Evolutionary conservation across 2,329 filamentous ascomycete species (phyloP), one percentile per base, ranked within the genome.

Genomic region (Talaromyces marneffei): DNA sequence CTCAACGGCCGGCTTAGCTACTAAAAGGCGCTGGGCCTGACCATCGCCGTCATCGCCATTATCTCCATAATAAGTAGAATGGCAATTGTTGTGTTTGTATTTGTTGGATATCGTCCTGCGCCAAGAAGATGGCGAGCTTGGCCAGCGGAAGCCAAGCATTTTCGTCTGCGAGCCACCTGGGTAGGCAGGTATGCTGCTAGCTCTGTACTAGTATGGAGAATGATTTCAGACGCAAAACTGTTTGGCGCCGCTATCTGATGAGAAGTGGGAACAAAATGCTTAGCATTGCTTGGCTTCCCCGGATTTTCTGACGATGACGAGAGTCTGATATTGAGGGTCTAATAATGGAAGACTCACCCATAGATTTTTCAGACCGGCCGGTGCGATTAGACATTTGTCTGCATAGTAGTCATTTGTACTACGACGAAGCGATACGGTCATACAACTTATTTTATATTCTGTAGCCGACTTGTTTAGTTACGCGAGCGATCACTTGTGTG

Each of bases 261-360:
- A 56, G n/a, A 25, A 40, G 33, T 39, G 37, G 37, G 20, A 37
- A 56, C 37, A 39, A 52, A 52, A 52, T 25, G 48, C 53, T 56
- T 56, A 56, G 53, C 53, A 56, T 42, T 56, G 39, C 53, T 56
- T 56, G 53, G 53, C 53, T 56, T 42, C 37, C 53, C 53, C 53
- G 35, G 52, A 55, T 52, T 48, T 42, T 44, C 29, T 25, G 40
- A 44, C 25, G 40, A 44, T 44, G 3, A 6, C 14, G 10, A 25
- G 27, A 7, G 27, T 44, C 6, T 44, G 40, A 44, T 44, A 6
- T 16, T 25, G 10, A 25, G 27, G 9, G 27, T 44, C 6, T 2
- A 52, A 20, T 4, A 29, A 10, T 3, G 23, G 44, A 31, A 52
- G 29, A 52, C 29, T 5, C 35, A 35, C 29, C n/a, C 4, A 35